Evolutionary conservation across 2,329 filamentous ascomycete species (phyloP).

Genomic region (Aschersonia sp.): DNA sequence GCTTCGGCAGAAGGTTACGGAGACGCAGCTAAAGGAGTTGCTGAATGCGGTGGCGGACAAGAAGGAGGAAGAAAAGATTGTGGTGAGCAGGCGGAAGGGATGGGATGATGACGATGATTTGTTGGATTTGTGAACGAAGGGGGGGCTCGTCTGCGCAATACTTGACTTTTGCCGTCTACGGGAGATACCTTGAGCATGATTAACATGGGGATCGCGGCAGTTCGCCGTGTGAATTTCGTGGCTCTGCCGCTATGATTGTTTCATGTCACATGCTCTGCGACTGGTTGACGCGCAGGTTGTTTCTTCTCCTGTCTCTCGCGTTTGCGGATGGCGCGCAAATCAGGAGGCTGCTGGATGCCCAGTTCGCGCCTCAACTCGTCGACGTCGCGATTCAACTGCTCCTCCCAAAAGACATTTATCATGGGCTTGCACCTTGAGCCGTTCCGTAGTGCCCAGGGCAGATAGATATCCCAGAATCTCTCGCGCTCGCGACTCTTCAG

Average conservation of each 20-base stretch:
- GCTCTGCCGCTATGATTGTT: no score
- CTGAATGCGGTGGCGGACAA: conserved; percentile 73
- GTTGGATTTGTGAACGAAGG: conserved; percentile 38
- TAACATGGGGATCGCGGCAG: no score
- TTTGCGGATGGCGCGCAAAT: conserved; percentile 65
- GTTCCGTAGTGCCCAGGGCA: conserved; percentile 84
- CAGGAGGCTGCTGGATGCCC: conserved; percentile 77
- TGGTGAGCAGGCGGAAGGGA: conserved; percentile 69
- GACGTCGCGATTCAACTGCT: conserved; percentile 76
- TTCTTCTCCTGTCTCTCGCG: conserved; percentile 55
- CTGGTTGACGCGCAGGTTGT: conserved; percentile 34
- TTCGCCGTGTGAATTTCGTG: no score
- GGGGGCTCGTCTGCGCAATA: no score
- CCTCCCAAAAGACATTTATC: conserved; percentile 97
- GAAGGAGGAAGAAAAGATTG: conserved; percentile 69
- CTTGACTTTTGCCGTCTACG: no score
- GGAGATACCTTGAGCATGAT: no score
- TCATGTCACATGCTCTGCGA: neutral
- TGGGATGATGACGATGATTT: conserved; percentile 75
- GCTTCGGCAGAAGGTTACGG: conserved; percentile 74
- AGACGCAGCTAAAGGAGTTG: conserved; percentile 86
- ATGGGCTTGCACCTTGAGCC: conserved; percentile 64
- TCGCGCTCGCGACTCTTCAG: conserved; percentile 69
- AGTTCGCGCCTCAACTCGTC: conserved; percentile 58
- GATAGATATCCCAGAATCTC: conserved; percentile 59